These are phyloP conservation scores for Fraxinus greggii DNA, from an alignment of 305 asterid genomes.

Conservation along the genomic window DNA sequence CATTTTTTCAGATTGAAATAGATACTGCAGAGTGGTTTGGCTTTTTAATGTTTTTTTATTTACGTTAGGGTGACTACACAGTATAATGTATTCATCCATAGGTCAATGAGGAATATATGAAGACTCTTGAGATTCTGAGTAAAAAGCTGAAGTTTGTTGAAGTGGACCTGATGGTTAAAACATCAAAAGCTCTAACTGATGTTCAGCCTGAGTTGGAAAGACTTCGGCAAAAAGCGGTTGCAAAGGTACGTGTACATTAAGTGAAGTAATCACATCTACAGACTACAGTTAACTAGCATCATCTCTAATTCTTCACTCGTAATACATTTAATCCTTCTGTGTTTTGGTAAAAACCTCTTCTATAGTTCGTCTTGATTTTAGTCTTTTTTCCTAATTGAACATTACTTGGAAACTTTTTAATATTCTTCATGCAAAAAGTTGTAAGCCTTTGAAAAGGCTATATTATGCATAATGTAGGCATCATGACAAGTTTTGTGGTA, in stretches of 20 bases:
- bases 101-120: slow-evolving; percentile 96
- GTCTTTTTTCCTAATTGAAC: background rate
- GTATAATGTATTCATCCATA: slow-evolving; percentile 34
- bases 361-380: background rate
- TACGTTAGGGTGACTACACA: slow-evolving; percentile 16
- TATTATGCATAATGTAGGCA: background rate
- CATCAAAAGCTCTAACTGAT: slow-evolving; percentile 83
- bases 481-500: background rate
- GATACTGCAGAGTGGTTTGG: slow-evolving; percentile 17
- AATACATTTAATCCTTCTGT: background rate
- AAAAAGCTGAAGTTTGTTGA: slow-evolving; percentile 83
- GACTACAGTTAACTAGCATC: slow-evolving; percentile 8
- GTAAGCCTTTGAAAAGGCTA: background rate
- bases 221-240: slow-evolving; percentile 95
- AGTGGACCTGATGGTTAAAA: slow-evolving; percentile 70
- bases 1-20: slow-evolving; percentile 28
- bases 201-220: slow-evolving; percentile 93
- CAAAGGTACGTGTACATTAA: slow-evolving; percentile 58
- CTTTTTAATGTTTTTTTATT: slow-evolving; percentile 10
- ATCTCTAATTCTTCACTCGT: slow-evolving; percentile 13
- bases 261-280: slow-evolving; percentile 20
- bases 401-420: background rate
- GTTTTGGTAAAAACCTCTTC: background rate
- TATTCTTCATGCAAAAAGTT: background rate
- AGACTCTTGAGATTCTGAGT: slow-evolving; percentile 82